These are phyloP conservation scores for Chlorella sorokiniana DNA, from an alignment of 139 green algal species.

Conservation along the genomic window DNA sequence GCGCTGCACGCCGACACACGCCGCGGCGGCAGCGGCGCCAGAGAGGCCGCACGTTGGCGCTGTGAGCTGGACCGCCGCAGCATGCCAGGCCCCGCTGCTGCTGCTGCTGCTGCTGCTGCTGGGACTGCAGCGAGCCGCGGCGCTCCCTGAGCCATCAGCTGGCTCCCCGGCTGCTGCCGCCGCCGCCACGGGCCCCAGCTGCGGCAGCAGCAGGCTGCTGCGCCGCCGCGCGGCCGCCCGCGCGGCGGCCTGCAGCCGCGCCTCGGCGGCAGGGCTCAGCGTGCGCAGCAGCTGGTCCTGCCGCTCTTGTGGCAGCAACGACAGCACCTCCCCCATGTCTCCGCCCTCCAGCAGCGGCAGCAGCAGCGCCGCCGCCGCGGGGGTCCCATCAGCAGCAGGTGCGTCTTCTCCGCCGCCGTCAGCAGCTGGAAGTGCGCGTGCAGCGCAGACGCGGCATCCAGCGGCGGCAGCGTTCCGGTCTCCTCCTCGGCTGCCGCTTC, in stretches of 20 bases:
- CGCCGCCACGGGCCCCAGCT: slow-evolving; percentile 1
- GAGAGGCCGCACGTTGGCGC: neutral
- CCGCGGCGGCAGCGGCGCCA: neutral
- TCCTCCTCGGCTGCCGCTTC: neutral
- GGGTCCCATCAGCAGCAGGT: slow-evolving; percentile 19
- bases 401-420: slow-evolving; percentile 9
- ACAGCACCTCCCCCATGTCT: neutral
- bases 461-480: neutral
- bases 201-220: slow-evolving; percentile 20
- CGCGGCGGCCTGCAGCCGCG: neutral
- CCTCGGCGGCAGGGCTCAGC: neutral
- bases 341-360: slow-evolving; percentile 8
- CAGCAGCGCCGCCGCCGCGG: neutral
- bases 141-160: neutral
- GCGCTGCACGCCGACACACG: neutral
- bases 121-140: neutral
- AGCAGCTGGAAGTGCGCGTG: slow-evolving; percentile 17
- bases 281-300: slow-evolving; percentile 14
- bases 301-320: slow-evolving; percentile 24
- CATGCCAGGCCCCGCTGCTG: neutral
- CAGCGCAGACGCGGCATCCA: neutral
- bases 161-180: neutral
- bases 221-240: neutral
- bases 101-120: neutral
- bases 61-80: neutral